Base-by-base conservation (phyloP, 768 basidiomycete genomes). In the Amanita exitialis region DNA sequence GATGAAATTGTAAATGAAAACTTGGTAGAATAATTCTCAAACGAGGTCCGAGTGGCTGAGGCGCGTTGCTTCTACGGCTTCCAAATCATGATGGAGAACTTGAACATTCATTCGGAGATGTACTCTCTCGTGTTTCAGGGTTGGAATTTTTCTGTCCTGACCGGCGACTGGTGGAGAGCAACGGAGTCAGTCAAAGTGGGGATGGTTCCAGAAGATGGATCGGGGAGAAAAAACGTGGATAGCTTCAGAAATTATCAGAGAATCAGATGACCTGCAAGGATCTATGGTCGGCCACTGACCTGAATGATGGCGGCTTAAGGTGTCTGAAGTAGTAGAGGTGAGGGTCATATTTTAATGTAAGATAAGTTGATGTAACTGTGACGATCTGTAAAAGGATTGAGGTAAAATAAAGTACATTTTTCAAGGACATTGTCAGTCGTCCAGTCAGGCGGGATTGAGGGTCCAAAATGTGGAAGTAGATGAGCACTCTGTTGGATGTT, bases 371-470 rank as follows among this genome's bases (percentile, higher is more conserved):
- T 13, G n/a, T 51, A 51, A 10, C 18, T 35, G 28, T 62, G 56
- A 35, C 49, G 21, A 44, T 64, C 60, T 25, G 41, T 51, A 30
- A 61, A 64, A 1, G 57, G 53, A 35, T 56, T 61, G 5, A 62
- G 42, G 45, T 38, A 64, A 46, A 64, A 65, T n/a, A 15, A 23
- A 15, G 39, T 28, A 23, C 54, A 57, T n/a, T 43, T 6, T 12
- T 65, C 63, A 0, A 65, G 49, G 1, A 62, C 60, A 35, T 41
- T 60, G 15, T 49, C 50, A 21, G 54, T 56, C 1, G 58, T 51
- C 63, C 64, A 65, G 15, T 58, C 55, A 5, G 46, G 28, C n/a
- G 59, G 59, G 4, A 44, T 51, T 5, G 15, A 36, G 0, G 44
- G 41, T 6, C 59, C 61, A 39, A 59, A 62, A 5, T 56, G 49